These are phyloP conservation scores for Talaromyces sp. DNA, from an alignment of 2,329 filamentous ascomycete genomes.

Conservation along the genomic window DNA sequence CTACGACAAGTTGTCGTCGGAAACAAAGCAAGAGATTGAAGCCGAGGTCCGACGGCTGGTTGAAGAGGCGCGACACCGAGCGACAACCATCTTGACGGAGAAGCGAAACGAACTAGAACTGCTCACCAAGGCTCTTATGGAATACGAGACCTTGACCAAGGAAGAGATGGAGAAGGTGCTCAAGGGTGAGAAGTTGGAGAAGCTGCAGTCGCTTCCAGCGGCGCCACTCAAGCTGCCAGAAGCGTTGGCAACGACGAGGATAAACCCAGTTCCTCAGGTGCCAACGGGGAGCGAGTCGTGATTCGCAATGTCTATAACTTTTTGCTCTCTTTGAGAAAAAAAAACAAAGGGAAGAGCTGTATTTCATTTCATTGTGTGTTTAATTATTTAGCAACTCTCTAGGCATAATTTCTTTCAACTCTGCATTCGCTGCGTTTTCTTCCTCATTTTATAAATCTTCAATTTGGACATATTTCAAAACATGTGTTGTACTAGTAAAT, in stretches of 20 bases:
- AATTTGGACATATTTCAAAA: too few relatives aligned
- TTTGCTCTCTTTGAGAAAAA: background rate
- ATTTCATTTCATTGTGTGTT: background rate
- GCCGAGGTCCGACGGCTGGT: conserved; percentile 79
- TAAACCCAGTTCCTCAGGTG: conserved; percentile 20
- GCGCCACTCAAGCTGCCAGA: conserved; percentile 64
- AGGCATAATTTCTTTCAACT: background rate
- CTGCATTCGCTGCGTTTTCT: conserved; percentile 37
- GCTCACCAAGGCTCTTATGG: conserved; percentile 79
- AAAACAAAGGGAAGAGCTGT: background rate
- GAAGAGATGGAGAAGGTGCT: conserved; percentile 89
- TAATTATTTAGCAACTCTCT: background rate
- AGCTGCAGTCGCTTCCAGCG: conserved; percentile 50
- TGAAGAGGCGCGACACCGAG: conserved; percentile 73
- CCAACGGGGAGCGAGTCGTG: conserved; percentile 17
- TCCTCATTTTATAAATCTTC: conserved; percentile 27
- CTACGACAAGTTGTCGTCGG: conserved; percentile 74
- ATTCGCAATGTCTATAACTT: background rate
- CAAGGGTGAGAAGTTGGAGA: conserved; percentile 73
- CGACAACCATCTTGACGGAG: conserved; percentile 62
- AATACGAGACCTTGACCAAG: conserved; percentile 88
- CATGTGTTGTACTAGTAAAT: too few relatives aligned
- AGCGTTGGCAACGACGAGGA: conserved; percentile 26
- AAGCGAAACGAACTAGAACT: conserved; percentile 82
- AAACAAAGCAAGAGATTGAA: conserved; percentile 84